A percentile compares a stretch with the other conserved stretches of the same genome.
phyloP scores from a whole-genome alignment of 352 stramenopile genomes.

The Globisporangium echinulatum region DNA sequence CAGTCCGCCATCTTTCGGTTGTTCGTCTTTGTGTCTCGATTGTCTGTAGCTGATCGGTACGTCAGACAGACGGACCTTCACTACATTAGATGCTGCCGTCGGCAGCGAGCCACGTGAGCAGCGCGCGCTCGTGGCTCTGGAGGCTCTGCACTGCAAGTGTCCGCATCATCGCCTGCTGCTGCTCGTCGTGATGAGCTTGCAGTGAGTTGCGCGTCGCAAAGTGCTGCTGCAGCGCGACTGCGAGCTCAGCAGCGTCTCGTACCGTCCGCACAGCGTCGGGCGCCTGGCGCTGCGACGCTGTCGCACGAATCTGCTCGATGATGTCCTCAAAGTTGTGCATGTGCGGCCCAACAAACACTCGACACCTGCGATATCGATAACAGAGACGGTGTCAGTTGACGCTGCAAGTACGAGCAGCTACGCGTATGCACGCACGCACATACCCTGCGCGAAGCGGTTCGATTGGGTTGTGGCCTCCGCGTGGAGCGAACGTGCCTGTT shows the following conservation, averaged over 20 bases:
- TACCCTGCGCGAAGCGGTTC: constrained; percentile 60
- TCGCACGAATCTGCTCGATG: constrained; percentile 19
- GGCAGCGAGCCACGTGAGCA: constrained; percentile 31
- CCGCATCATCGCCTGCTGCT: constrained; percentile 14
- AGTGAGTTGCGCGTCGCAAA: constrained; percentile 6
- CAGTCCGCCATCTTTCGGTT: too few relatives aligned
- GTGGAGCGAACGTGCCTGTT: constrained; percentile 41
- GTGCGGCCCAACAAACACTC: constrained; percentile 56
- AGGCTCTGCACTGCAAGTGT: constrained; percentile 22
- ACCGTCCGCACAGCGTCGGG: neutral
- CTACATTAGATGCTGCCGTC: neutral
- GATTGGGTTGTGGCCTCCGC: constrained; percentile 71
- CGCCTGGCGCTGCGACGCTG: too few relatives aligned
- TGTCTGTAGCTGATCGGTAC: too few relatives aligned
- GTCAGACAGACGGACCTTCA: too few relatives aligned
- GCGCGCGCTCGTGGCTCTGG: constrained; percentile 25
- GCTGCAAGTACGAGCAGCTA: neutral
- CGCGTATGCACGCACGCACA: neutral
- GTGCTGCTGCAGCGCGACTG: constrained; percentile 15
- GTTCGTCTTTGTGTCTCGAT: too few relatives aligned
- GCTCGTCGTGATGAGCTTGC: neutral
- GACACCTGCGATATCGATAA: constrained; percentile 23
- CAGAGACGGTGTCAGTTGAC: too few relatives aligned
- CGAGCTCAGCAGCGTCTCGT: constrained; percentile 13
- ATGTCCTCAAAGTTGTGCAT: constrained; percentile 71